Evolutionary conservation across 208 protist species (phyloP), one percentile per base, ranked within the genome.

Genomic region (Histomonas meleagridis): DNA sequence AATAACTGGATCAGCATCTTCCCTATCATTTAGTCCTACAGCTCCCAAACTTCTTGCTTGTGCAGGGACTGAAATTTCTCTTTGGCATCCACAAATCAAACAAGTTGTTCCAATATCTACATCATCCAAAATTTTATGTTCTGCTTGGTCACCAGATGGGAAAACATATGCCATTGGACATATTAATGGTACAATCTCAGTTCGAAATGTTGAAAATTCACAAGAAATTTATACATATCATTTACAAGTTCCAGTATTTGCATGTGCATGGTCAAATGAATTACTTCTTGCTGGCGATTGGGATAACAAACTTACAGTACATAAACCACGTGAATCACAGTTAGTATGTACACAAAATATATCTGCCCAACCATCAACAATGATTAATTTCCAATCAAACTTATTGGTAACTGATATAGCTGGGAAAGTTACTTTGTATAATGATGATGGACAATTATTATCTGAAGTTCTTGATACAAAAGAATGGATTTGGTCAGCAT

Each of bases 171-270:
- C 76, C 2, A 55, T 86, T 86, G 76, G 76, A 38, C 76, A 57
- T 55, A 43, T 51, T 46, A 86, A 86, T 35, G 76, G 76, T 18
- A 86, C 76, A 32, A n/a, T 86, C 18, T 86, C 76, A 26, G 76
- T 86, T 40, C 40, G 76, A 21, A 86, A 86, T 28, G 51, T 46
- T 38, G 76, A 86, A 35, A 86, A 86, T 46, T 18, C 40, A 0
- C 76, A 86, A 49, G 76, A 86, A 55, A 51, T 86, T 46, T 86
- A 86, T 46, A 86, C 76, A 3, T n/a, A 86, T 38, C 76, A 86
- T 46, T 46, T 86, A 38, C 40, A 86, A 7, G 76, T 86, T 38
- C 76, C 76, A 53, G 76, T 86, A 5, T 86, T 86, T 46, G 43
- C 76, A 32, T 18, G 51, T 0, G 23, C 40, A 3, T 86, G 46